Conservation (phyloP, 306 rosid species). For the Aeschynomene evenia region DNA sequence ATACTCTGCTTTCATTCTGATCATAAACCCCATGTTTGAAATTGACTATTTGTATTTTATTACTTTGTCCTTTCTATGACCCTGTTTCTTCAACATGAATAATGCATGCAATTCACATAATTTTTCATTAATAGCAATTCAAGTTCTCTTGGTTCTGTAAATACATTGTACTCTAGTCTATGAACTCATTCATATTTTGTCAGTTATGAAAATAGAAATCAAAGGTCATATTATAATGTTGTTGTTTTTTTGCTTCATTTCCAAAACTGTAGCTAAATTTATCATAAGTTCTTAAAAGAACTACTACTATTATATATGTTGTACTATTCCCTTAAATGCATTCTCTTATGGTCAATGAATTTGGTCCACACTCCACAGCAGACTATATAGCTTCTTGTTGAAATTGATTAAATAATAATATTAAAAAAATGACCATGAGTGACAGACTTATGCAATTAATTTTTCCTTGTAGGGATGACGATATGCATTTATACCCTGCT, state of each 20-base stretch:
- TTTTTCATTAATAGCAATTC: not conserved
- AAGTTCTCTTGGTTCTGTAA: not conserved
- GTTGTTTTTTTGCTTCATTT: not conserved
- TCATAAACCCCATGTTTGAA: conserved; percentile 12
- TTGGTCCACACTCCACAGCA: conserved; percentile 34
- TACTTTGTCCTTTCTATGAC: conserved; percentile 4
- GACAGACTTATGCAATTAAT: conserved; percentile 23
- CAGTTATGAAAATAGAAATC: not conserved
- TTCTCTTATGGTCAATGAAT: conserved; percentile 30
- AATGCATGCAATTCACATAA: not conserved
- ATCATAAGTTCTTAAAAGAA: no score
- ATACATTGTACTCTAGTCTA: not conserved
- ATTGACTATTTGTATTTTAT: conserved; percentile 13
- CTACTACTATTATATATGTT: conserved; percentile 2
- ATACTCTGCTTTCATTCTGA: conserved; percentile 12
- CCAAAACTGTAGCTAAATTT: not conserved
- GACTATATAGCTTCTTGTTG: conserved; percentile 23
- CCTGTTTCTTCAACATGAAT: not conserved
- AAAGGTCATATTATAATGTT: not conserved
- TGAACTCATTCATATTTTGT: not conserved
- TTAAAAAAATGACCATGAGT: conserved; percentile 20
- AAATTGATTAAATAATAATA: conserved; percentile 33
- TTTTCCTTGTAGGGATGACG: conserved; percentile 14
- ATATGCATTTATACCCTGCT: conserved; percentile 41
- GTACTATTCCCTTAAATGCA: conserved; percentile 20